Base-by-base conservation (phyloP, 306 rosid species). In the Pachyrhizus erosus region DNA sequence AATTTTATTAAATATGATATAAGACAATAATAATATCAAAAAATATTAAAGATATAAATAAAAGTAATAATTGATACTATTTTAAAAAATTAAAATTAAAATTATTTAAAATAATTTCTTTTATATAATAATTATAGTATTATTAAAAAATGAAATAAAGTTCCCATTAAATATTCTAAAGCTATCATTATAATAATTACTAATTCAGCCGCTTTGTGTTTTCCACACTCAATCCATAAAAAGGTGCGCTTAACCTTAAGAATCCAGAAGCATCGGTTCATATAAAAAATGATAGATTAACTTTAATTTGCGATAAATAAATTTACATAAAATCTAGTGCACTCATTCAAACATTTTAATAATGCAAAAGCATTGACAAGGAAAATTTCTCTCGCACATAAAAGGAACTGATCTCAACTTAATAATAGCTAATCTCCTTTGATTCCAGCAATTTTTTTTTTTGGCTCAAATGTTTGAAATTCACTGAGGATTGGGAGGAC, bases 401-500 rank as follows among this genome's bases (percentile, higher is more conserved):
- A 75, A 54, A 42, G 39, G 20, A 64, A 79, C 29, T 43, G 5
- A 70, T 45, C 80, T 73, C 26, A 79, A 23, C 58, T 79, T 18
- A 49, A 66, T 24, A 70, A 78, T 52, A 55, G 15, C 26, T 2
- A 66, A 60, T 70, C 67, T n/a, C 57, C 43, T 68, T 3, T 66
- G 46, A 29, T 29, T 33, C 23, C 61, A 39, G 2, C 15, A 79
- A 55, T 8, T 15, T 39, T 3, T 5, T 5, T 27, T 2, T 34
- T 46, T 82, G 55, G 0, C 20, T 76, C 40, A 29, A 49, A 55
- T 24, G 21, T 21, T 7, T 45, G 45, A 70, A 61, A 10, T 43
- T 84, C 73, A 84, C 87, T 84, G 87, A 67, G 87, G 87, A 84
- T 84, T 84, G 0, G 87, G 84, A 23, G 87, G 81, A 74, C 87